These are phyloP conservation scores for Brettanomyces bruxellensis DNA, from an alignment of 805 yeast species.

Conservation along the genomic window DNA sequence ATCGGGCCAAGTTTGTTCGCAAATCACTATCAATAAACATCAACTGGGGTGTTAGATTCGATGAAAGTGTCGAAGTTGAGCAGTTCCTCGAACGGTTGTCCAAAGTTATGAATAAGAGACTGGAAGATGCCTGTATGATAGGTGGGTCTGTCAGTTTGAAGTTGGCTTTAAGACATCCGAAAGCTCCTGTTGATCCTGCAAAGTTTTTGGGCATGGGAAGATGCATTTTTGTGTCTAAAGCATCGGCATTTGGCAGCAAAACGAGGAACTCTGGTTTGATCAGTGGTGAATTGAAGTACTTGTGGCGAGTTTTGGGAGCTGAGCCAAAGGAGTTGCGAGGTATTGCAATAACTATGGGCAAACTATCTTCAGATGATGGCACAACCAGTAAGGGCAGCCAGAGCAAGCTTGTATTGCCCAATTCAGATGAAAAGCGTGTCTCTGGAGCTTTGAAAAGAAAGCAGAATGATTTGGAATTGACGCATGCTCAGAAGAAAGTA, in stretches of 20 bases:
- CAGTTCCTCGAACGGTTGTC: conserved; percentile 49
- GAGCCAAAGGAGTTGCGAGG: conserved; percentile 65
- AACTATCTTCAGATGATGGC: conserved; percentile 34
- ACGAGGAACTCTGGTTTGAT: conserved; percentile 55
- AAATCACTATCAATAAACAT: conserved; percentile 83
- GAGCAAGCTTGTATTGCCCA: conserved; percentile 25
- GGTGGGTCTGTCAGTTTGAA: conserved; percentile 59
- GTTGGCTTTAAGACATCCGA: conserved; percentile 50
- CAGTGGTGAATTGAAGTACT: conserved; percentile 46
- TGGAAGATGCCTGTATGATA: conserved; percentile 34
- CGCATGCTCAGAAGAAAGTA: neutral
- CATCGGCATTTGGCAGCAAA: conserved; percentile 50
- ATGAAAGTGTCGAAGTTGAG: conserved; percentile 51
- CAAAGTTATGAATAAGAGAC: conserved; percentile 47
- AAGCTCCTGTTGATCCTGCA: conserved; percentile 67
- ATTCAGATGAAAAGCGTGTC: neutral
- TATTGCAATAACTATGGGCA: conserved; percentile 59
- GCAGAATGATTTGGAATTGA: neutral
- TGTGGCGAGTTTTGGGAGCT: conserved; percentile 47
- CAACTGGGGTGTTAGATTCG: conserved; percentile 83
- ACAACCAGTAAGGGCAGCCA: conserved; percentile 19
- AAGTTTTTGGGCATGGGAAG: conserved; percentile 81
- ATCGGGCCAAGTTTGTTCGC: conserved; percentile 44
- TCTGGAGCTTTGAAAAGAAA: conserved; percentile 8
- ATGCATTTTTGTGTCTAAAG: conserved; percentile 56